phyloP scores from a whole-genome alignment of 1,139 yeast species.

The Sugiyamaella neomexicana region DNA sequence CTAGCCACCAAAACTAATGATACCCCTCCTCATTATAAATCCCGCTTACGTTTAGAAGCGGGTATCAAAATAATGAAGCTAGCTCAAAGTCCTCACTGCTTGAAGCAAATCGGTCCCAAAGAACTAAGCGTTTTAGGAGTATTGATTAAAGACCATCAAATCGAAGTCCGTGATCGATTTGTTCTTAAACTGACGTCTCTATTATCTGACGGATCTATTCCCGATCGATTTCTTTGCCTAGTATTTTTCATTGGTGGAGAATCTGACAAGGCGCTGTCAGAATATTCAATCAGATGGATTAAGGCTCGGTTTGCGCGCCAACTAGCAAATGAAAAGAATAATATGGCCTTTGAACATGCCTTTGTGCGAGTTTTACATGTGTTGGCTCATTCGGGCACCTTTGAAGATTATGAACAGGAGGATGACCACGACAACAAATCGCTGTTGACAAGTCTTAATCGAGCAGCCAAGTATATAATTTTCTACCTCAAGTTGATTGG shows the following conservation, averaged over 20 bases:
- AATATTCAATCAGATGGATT: constrained; percentile 68
- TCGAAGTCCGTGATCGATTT: constrained; percentile 57
- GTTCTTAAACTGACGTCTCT: constrained; percentile 53
- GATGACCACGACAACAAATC: constrained; percentile 13
- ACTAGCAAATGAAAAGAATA: constrained; percentile 34
- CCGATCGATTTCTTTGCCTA: constrained; percentile 66
- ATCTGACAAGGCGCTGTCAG: constrained; percentile 53
- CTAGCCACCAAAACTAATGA: constrained; percentile 51
- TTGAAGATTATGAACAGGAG: constrained; percentile 39
- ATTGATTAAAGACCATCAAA: constrained; percentile 66
- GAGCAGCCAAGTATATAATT: constrained; percentile 49
- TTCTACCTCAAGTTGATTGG: constrained; percentile 64
- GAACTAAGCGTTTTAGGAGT: constrained; percentile 56
- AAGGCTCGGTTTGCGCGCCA: constrained; percentile 55
- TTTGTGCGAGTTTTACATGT: constrained; percentile 68
- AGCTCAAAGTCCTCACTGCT: constrained; percentile 57
- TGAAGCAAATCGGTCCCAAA: constrained; percentile 52
- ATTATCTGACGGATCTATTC: constrained; percentile 53
- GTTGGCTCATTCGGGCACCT: constrained; percentile 69
- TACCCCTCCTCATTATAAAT: constrained; percentile 63
- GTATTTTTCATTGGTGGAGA: constrained; percentile 78
- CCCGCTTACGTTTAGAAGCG: constrained; percentile 65
- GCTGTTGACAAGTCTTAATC: constrained; percentile 13
- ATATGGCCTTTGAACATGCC: constrained; percentile 55
- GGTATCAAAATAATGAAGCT: constrained; percentile 66